Evolutionary conservation across 495 filamentous ascomycete genomes (phyloP), one percentile per base, ranked within the genome.

Genomic region (Umbilicaria muhlenbergii): DNA sequence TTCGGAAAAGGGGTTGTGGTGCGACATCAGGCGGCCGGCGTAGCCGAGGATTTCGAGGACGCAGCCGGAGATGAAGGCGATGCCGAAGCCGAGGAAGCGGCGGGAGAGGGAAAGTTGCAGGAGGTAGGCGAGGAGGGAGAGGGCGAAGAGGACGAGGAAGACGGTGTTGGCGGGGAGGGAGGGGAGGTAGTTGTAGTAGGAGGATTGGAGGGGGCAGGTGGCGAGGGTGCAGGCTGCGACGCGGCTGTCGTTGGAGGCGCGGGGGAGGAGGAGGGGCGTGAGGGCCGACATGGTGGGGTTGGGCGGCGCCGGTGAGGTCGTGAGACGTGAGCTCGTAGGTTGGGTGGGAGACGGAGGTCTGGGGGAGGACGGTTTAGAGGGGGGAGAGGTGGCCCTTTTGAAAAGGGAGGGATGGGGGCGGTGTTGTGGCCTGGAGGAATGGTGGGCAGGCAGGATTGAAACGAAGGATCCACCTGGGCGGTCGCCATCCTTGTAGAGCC

Each of bases 181-280:
- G 1, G 80, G 80, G 41, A 70, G 69, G 59, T 81, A 84, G 21
- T 78, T 78, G 49, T 81, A 71, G n/a, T 59, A 55, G 13, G 49
- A 43, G 10, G 42, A 32, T 12, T 34, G 39, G 1, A 51, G n/a
- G 31, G 48, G 44, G 35, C 49, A 51, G 16, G 33, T 47, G 5
- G 36, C 3, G 8, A 47, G 39, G 14, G 45, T 47, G 42, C 45
- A 47, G 15, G 14, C 3, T 17, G 12, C 1, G 36, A 38, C 1
- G 36, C 17, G 17, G 36, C 11, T 21, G 36, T 38, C 12, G 36
- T 21, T 2, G 19, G 11, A 12, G 36, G 24, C 12, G 36, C 36
- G n/a, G 36, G 12, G 17, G 36, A 38, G n/a, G 37, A 13, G 14
- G 37, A 28, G 15, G 16, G 5, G 16, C 5, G n/a, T 5, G 15